A percentile compares a stretch with the other conserved stretches of the same genome.
phyloP scores from a whole-genome alignment of 1,139 yeast species.

The Protomyces lactucae-debilis region DNA sequence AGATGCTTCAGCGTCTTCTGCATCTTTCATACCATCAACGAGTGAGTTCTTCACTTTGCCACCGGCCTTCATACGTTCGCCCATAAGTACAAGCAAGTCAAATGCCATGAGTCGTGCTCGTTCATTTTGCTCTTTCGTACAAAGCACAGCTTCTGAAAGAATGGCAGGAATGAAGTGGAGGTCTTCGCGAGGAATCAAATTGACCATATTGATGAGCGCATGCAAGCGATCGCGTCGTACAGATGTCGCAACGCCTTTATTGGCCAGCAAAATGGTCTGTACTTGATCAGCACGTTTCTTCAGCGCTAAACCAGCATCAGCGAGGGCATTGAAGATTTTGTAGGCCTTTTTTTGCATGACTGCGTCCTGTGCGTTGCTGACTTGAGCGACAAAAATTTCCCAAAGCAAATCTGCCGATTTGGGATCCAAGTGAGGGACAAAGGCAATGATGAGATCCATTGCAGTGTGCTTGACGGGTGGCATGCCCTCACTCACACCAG shows the following conservation, averaged over 20 bases:
- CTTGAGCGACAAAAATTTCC: constrained; percentile 68
- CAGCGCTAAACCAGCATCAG: constrained; percentile 65
- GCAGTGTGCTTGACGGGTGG: constrained; percentile 69
- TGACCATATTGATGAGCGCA: constrained; percentile 54
- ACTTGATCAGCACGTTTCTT: constrained; percentile 33
- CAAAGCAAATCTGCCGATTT: constrained; percentile 68
- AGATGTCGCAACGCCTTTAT: constrained; percentile 7
- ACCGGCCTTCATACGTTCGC: constrained; percentile 67
- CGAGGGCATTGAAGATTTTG: constrained; percentile 61
- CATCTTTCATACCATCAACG: constrained; percentile 49
- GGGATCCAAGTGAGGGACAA: constrained; percentile 75
- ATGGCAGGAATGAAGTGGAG: constrained; percentile 69
- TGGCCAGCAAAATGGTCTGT: constrained; percentile 46
- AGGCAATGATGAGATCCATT: constrained; percentile 84
- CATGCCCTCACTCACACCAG: constrained; percentile 41
- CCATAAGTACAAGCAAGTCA: constrained; percentile 72
- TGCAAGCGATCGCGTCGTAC: constrained; percentile 49
- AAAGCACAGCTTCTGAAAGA: constrained; percentile 79
- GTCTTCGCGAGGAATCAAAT: constrained; percentile 49
- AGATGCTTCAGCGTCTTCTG: constrained; percentile 61
- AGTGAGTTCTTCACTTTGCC: constrained; percentile 61
- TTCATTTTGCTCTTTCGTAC: constrained; percentile 91
- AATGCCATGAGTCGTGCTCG: constrained; percentile 82
- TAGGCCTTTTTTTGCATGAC: constrained; percentile 85
- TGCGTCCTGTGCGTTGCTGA: constrained; percentile 52